Percentiles rank a stretch among this genome's conserved stretches.
These are phyloP conservation scores for Penicillium antarcticum DNA, from an alignment of 495 filamentous ascomycete species.

Conservation along the genomic window DNA sequence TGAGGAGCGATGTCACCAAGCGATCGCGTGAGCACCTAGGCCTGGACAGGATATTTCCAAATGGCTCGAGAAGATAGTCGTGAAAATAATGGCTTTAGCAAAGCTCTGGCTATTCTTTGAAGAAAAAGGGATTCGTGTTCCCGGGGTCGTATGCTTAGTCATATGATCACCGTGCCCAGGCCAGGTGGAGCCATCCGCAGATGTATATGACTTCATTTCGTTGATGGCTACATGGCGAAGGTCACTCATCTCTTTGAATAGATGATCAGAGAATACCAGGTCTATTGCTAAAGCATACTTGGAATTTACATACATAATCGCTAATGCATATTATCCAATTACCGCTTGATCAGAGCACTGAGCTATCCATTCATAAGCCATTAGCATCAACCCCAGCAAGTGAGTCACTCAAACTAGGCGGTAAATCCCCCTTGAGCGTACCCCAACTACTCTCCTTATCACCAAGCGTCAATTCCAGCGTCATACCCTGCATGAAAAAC, in stretches of 20 bases:
- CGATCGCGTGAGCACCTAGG: neutral
- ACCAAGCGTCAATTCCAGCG: slow-evolving; percentile 65
- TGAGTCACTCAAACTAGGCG: slow-evolving; percentile 42
- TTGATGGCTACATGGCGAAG: neutral
- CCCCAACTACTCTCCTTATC: slow-evolving; percentile 67
- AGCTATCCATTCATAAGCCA: neutral
- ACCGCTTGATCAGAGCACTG: neutral
- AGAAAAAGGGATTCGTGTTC: neutral
- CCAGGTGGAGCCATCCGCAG: too few relatives aligned
- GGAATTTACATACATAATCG: neutral
- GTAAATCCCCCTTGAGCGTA: slow-evolving; percentile 58
- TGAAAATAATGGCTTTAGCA: neutral
- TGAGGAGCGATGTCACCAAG: slow-evolving; percentile 2
- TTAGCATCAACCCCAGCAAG: neutral
- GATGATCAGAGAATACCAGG: too few relatives aligned
- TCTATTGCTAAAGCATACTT: too few relatives aligned
- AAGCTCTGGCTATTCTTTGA: neutral
- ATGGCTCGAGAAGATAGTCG: neutral
- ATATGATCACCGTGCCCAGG: too few relatives aligned
- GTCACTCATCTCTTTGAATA: too few relatives aligned
- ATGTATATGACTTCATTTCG: neutral
- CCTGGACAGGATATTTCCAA: neutral
- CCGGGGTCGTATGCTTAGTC: too few relatives aligned
- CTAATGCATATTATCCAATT: neutral
- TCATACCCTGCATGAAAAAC: slow-evolving; percentile 69